Conservation (phyloP, 2,329 filamentous ascomycete genomes). For the Epichloe scottii region DNA sequence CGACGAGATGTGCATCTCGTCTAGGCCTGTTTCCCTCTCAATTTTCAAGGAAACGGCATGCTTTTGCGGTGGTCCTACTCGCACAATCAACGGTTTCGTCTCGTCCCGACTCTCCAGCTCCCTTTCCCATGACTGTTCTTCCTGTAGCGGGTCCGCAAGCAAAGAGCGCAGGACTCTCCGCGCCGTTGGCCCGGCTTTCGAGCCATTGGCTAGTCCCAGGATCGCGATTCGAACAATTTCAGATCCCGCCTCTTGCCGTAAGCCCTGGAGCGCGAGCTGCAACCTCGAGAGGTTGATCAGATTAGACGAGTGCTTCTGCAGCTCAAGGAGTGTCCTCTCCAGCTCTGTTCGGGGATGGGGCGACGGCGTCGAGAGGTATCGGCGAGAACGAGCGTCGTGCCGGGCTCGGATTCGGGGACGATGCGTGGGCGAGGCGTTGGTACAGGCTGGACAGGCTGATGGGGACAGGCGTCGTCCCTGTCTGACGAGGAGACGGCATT, state of each 20-base stretch:
- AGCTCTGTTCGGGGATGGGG: constrained; percentile 38
- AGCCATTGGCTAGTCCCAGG: constrained; percentile 31
- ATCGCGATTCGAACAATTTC: constrained; percentile 49
- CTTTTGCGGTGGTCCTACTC: constrained; percentile 28
- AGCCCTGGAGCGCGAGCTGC: constrained; percentile 56
- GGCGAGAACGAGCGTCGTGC: constrained; percentile 11
- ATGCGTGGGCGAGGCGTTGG: constrained; percentile 10
- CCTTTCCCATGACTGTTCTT: constrained; percentile 54
- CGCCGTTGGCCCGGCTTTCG: constrained; percentile 34
- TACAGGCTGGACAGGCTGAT: constrained; percentile 22
- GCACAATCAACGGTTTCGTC: constrained; percentile 48
- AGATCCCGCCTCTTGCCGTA: constrained; percentile 41
- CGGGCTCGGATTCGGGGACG: constrained; percentile 9
- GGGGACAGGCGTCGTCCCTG: constrained; percentile 6
- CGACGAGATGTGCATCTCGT: constrained; percentile 51
- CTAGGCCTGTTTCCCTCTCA: constrained; percentile 28
- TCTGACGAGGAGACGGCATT: constrained; percentile 14
- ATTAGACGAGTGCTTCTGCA: constrained; percentile 48
- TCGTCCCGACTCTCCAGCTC: constrained; percentile 40
- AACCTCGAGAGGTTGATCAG: constrained; percentile 57
- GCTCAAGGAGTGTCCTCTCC: constrained; percentile 42
- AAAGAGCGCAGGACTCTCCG: constrained; percentile 56
- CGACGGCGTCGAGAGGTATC: constrained; percentile 18
- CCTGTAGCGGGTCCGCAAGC: constrained; percentile 55
- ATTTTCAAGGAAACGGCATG: constrained; percentile 17